Base-by-base conservation (phyloP, 331 rosid species). In the Malus hybrid region DNA sequence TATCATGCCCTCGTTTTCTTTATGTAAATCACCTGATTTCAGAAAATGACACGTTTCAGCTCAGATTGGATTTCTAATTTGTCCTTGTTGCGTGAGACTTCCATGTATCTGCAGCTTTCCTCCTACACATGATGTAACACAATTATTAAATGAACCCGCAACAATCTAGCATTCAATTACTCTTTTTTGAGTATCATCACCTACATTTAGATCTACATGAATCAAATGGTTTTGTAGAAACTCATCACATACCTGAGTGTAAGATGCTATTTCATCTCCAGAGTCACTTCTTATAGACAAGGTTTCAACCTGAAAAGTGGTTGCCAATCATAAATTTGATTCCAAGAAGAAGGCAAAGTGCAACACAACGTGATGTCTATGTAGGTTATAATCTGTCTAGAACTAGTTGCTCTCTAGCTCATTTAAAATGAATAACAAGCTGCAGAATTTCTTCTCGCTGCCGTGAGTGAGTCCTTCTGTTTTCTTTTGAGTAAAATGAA, bases 281-380 rank as follows among this genome's bases (percentile, higher is more conserved):
- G 74, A 82, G 46, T 84, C 87, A 83, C 88, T 86, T 84, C 69
- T 80, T 75, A 79, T 62, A 66, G 87, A 87, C 65, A 83, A 63
- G 57, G 80, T 78, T 78, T 88, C 89, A 74, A 82, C 85, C 97
- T 93, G 85, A n/a, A 82, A 84, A 55, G n/a, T 52, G 66, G 44
- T 19, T 72, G 74, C 68, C 68, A 72, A 63, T 55, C 69, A 77
- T 72, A 66, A 58, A 81, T 22, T 36, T 72, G 76, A 52, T 39
- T 26, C 66, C 20, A 6, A 22, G 16, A 22, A 22, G 24, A 69
- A 69, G 28, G 11, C 46, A 60, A 77, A 32, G 36, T 44, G 15
- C 50, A 61, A 60, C 39, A 52, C 44, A 26, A 61, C 18, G 7
- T 39, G 19, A 9, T 39, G 16, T 13, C n/a, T 19, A 26, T 61